Evolutionary conservation across 2,329 filamentous ascomycete genomes (phyloP).

Genomic region (Botrytis tulipae): DNA sequence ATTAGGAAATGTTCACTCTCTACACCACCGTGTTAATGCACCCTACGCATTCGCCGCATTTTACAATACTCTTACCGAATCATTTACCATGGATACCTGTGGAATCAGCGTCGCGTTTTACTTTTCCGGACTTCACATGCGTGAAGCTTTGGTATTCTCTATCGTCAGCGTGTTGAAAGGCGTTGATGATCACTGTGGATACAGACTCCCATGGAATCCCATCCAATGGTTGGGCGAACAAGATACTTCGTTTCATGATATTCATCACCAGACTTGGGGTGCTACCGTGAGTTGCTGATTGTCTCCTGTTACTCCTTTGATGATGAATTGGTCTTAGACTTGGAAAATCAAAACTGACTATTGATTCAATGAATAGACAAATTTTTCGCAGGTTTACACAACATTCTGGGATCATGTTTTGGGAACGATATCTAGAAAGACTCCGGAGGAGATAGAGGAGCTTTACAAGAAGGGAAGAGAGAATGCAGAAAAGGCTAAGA

Average conservation of each 20-base stretch:
- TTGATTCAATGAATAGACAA: neutral
- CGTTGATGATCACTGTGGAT: conserved; percentile 92
- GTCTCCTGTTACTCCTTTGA: neutral
- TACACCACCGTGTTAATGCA: conserved; percentile 91
- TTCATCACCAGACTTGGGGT: conserved; percentile 22
- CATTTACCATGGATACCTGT: conserved; percentile 83
- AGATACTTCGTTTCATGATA: conserved; percentile 17
- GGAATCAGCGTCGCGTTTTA: conserved; percentile 84
- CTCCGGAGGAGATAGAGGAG: neutral
- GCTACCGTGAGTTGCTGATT: neutral
- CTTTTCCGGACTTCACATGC: conserved; percentile 70
- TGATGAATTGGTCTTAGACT: too few relatives aligned
- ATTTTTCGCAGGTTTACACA: conserved; percentile 11
- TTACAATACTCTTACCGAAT: conserved; percentile 94
- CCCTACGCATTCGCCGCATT: conserved; percentile 92
- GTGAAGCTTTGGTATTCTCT: conserved; percentile 85
- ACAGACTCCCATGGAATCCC: conserved; percentile 86
- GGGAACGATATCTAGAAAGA: neutral
- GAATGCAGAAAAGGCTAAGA: conserved; percentile 3
- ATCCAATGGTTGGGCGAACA: conserved; percentile 17
- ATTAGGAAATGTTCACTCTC: conserved; percentile 74
- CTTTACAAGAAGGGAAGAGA: conserved; percentile 7
- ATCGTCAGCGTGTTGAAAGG: conserved; percentile 86
- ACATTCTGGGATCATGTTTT: conserved; percentile 14
- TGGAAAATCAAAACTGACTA: neutral